Percentiles rank a stretch among this genome's conserved stretches.
Evolutionary conservation across 352 stramenopile species (phyloP).

Genomic region (Phytophthora tubulina): DNA sequence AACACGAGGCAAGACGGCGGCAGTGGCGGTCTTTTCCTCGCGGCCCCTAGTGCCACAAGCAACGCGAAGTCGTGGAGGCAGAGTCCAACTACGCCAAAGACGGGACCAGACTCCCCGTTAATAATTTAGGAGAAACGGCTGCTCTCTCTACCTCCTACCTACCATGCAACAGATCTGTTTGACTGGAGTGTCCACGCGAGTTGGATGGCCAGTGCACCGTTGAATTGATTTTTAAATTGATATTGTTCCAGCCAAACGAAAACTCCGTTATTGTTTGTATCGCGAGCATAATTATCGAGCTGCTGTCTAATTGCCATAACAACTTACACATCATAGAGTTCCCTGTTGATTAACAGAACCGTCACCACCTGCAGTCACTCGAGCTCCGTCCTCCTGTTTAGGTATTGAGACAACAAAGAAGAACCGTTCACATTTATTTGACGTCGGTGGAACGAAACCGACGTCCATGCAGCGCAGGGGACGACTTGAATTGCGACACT

Average conservation of each 20-base stretch:
- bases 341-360: background rate
- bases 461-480: background rate
- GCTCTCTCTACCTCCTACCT: too few relatives aligned
- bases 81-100: too few relatives aligned
- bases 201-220: too few relatives aligned
- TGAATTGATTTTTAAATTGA: background rate
- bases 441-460: constrained; percentile 1
- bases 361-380: background rate
- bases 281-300: background rate
- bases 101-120: too few relatives aligned
- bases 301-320: background rate
- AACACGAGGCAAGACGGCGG: too few relatives aligned
- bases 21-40: too few relatives aligned
- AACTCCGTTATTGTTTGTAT: background rate
- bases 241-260: background rate
- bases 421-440: background rate
- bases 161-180: too few relatives aligned
- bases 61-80: too few relatives aligned
- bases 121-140: too few relatives aligned
- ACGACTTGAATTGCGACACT: background rate
- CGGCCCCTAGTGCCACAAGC: too few relatives aligned
- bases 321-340: background rate
- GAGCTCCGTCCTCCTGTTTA: background rate
- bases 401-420: background rate
- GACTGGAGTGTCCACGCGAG: too few relatives aligned